Percentiles rank a stretch among this genome's conserved stretches.
Evolutionary conservation across 169 alveolate genomes (phyloP).

Genomic region (Plasmodium fragile): DNA sequence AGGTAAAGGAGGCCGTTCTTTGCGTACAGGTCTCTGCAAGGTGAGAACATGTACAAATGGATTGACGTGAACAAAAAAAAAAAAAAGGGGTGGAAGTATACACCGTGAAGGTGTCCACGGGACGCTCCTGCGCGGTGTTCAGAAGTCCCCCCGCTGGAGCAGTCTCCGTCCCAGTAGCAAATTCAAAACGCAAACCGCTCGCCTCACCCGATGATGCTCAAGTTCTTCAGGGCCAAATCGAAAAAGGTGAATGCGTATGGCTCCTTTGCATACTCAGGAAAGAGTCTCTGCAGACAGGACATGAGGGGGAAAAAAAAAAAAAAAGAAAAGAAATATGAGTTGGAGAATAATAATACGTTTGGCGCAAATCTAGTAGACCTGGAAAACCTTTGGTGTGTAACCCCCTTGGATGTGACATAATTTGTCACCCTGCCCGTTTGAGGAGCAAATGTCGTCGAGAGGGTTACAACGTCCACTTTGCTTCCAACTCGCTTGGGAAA

Average conservation of each 20-base stretch:
- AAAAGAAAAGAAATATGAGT: neutral
- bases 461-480: neutral
- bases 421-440: neutral
- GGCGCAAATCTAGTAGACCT: neutral
- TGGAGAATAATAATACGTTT: neutral
- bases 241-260: constrained; percentile 4
- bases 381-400: neutral
- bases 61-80: neutral
- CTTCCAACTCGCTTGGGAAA: neutral
- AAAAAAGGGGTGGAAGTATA: neutral
- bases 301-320: neutral
- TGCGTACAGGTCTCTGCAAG: constrained; percentile 6
- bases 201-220: constrained; percentile 25
- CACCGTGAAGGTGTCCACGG: neutral
- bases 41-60: neutral
- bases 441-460: neutral
- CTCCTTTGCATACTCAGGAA: neutral
- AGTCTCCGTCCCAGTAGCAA: neutral
- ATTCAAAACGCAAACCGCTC: neutral
- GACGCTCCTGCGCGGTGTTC: neutral
- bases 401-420: neutral
- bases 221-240: constrained; percentile 19
- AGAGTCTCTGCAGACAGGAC: constrained; percentile 16
- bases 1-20: neutral
- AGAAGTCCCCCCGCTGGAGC: neutral